A percentile compares a stretch with the other conserved stretches of the same genome.
These are phyloP conservation scores for Sambucus nigra DNA, from an alignment of 129 eudicot genomes.

Conservation along the genomic window DNA sequence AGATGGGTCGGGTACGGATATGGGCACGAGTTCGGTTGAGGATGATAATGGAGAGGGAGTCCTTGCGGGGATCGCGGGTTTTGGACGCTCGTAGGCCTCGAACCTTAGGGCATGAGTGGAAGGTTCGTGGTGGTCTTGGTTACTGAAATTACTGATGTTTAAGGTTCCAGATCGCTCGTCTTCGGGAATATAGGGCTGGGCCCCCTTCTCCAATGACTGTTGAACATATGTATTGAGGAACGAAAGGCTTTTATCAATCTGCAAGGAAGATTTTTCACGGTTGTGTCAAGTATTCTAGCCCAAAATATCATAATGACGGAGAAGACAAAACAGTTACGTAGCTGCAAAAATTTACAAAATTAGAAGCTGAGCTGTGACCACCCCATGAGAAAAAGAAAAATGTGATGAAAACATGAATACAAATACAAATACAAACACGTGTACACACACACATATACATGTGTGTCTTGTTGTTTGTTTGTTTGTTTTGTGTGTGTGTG, in stretches of 20 bases:
- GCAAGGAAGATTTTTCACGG: slow-evolving; percentile 12
- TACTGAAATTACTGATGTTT: slow-evolving; percentile 40
- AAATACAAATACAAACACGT: too few species aligned
- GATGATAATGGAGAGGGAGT: slow-evolving; percentile 34
- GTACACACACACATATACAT: too few species aligned
- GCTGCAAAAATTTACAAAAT: too few species aligned
- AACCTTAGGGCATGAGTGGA: slow-evolving; percentile 84
- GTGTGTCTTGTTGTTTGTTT: too few species aligned
- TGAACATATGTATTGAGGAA: slow-evolving; percentile 72
- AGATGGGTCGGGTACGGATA: slow-evolving; percentile 60
- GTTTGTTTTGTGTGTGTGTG: too few species aligned
- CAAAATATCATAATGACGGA: neutral
- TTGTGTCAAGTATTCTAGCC: neutral
- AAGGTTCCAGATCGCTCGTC: slow-evolving; percentile 48
- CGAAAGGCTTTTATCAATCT: slow-evolving; percentile 75
- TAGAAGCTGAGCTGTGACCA: too few species aligned
- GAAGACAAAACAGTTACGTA: neutral
- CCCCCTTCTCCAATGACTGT: slow-evolving; percentile 70
- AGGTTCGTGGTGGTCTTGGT: slow-evolving; percentile 44
- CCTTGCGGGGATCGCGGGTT: slow-evolving; percentile 48
- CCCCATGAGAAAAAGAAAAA: too few species aligned
- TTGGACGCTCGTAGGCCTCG: slow-evolving; percentile 96
- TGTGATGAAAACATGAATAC: too few species aligned
- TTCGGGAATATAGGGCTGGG: slow-evolving; percentile 89
- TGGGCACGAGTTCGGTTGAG: slow-evolving; percentile 67